Conservation (phyloP, 2,329 filamentous ascomycete species). For the Curvularia eragrostidis region DNA sequence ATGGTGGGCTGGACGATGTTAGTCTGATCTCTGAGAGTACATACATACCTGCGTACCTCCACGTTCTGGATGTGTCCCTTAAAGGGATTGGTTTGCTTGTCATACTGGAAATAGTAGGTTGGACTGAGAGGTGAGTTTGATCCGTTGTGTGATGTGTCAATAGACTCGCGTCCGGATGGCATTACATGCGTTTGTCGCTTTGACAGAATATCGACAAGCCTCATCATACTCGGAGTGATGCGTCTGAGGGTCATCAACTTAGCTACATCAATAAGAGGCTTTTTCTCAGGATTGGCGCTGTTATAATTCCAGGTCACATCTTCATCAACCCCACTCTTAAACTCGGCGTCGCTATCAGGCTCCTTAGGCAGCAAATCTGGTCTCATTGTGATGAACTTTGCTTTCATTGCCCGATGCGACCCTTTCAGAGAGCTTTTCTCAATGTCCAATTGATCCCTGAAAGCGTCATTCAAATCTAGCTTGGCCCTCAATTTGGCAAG, state of each 20-base stretch:
- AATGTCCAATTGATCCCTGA: constrained; percentile 20
- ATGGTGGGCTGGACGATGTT: constrained; percentile 7
- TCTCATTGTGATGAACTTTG: constrained; percentile 5
- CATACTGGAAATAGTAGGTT: constrained; percentile 4
- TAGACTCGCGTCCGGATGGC: background rate
- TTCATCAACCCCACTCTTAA: constrained; percentile 17
- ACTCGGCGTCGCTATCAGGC: background rate
- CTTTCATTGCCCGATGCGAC: constrained; percentile 23
- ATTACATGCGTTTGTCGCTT: constrained; percentile 14
- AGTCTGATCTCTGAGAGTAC: background rate
- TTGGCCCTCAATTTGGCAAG: constrained; percentile 9
- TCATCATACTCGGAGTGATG: constrained; percentile 27
- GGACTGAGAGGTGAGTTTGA: constrained; percentile 1
- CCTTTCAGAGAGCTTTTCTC: constrained; percentile 12
- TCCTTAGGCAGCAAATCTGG: background rate
- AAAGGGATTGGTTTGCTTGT: constrained; percentile 7
- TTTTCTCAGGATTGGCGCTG: constrained; percentile 30
- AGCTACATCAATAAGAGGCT: constrained; percentile 27
- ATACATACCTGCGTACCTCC: constrained; percentile 9
- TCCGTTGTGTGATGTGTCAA: background rate
- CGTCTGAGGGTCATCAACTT: constrained; percentile 18
- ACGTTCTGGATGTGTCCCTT: constrained; percentile 7
- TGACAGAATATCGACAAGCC: constrained; percentile 30
- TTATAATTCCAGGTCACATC: constrained; percentile 22
- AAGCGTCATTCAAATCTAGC: constrained; percentile 10